Percentiles rank a stretch among this genome's conserved stretches.
Conservation (phyloP, 257 asterid genomes). For the Fraxinus americana region DNA sequence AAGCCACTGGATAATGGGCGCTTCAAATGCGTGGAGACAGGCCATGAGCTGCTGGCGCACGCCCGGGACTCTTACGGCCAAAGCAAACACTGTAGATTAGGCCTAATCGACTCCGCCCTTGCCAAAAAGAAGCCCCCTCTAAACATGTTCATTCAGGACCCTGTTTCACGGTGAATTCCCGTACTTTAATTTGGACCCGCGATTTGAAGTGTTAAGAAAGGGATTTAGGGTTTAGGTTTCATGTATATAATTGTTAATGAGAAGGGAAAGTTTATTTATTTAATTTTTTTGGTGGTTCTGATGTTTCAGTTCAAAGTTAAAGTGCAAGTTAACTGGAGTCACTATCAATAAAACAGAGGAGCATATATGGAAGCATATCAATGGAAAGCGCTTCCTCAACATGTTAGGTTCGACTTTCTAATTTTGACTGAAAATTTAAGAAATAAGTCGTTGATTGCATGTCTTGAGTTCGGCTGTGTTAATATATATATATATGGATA, state of each 20-base stretch:
- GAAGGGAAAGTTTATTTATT: not conserved
- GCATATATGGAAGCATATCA: slow-evolving; percentile 98
- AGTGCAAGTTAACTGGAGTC: slow-evolving; percentile 77
- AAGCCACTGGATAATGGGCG: slow-evolving; percentile 73
- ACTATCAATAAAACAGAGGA: slow-evolving; percentile 83
- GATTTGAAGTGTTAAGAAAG: not conserved
- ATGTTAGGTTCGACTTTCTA: slow-evolving; percentile 67
- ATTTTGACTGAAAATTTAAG: slow-evolving; percentile 2
- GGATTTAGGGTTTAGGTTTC: slow-evolving; percentile 11
- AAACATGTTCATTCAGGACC: slow-evolving; percentile 86
- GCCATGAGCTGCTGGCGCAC: slow-evolving; percentile 89
- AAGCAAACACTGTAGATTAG: slow-evolving; percentile 85
- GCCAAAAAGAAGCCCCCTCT: slow-evolving; percentile 72
- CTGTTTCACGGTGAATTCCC: slow-evolving; percentile 54
- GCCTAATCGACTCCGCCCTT: slow-evolving; percentile 81
- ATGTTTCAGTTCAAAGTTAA: slow-evolving; percentile 66
- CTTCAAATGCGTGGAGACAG: slow-evolving; percentile 81
- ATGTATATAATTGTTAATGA: not conserved
- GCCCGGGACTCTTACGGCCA: slow-evolving; percentile 68
- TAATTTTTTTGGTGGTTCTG: not conserved
- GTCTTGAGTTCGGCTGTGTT: slow-evolving; percentile 18
- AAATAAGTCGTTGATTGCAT: not conserved
- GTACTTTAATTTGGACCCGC: not conserved
- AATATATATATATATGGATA: slow-evolving; percentile 12
- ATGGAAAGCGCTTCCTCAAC: slow-evolving; percentile 82